Evolutionary conservation across 2,329 filamentous ascomycete species (phyloP), one percentile per base, ranked within the genome.

Genomic region (Aspergillus awamori): DNA sequence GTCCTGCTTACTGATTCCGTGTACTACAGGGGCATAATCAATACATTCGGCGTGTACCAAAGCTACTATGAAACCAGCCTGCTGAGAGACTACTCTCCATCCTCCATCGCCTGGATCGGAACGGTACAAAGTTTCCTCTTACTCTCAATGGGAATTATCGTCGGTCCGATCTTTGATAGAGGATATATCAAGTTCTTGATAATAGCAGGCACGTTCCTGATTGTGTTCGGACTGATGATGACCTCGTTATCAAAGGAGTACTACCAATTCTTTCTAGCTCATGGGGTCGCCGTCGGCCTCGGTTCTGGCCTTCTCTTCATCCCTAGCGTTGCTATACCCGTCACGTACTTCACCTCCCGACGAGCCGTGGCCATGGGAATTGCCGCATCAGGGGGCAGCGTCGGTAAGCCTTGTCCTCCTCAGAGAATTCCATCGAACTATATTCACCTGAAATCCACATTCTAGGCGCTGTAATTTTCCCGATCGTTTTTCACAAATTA

Each of bases 11-110:
- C 20, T 11, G 28, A 36, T 5, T 2, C 33, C 33, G 5, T 5
- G 11, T 4, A 15, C 33, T 36, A 36, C 4, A 61, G 54, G 59
- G 59, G 59, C 17, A 13, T 61, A 17, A 38, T 61, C 47, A 61
- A 53, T 41, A 53, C 59, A 28, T 61, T 57, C 17, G 59, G 59
- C 20, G 57, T 48, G 20, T 61, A 58, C 10, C 53, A 61, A 41
- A 61, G 45, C 17, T 61, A 58, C 45, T 61, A 61, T 49, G 59
- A 61, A 39, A 53, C 54, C n/a, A 54, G 47, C 28, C 36, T 61
- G 13, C 45, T 61, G n/a, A 48, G 38, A 24, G 33, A 39, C 17
- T 53, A 47, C 8, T 43, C 59, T 20, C 47, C 59, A 17, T 54
- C 47, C 26, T 47, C 24, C 10, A 61, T 61, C 20, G 38, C 59